phyloP scores from a whole-genome alignment of 2,329 filamentous ascomycete genomes.

The Exophiala phaeomuriformis region DNA sequence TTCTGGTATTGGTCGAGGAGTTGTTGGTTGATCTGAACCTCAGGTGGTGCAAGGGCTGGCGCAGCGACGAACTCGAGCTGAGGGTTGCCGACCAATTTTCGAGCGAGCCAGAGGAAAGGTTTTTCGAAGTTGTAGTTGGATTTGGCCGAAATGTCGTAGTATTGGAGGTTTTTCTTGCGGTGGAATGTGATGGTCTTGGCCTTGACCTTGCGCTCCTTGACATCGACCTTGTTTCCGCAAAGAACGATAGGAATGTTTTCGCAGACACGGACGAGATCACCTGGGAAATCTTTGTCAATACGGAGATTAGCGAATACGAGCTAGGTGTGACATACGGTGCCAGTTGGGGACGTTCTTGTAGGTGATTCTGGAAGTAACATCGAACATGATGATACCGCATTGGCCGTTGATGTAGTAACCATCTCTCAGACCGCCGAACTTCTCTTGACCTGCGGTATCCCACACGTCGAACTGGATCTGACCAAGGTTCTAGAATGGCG shows the following conservation, averaged over 20 bases:
- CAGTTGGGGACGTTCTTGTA: slow-evolving; percentile 99
- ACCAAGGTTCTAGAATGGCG: slow-evolving; percentile 65
- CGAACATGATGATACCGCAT: slow-evolving; percentile 99
- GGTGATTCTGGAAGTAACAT: slow-evolving; percentile 97
- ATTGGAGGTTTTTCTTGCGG: slow-evolving; percentile 99
- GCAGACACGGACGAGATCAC: slow-evolving; percentile 97
- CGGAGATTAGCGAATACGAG: background rate
- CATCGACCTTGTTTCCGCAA: slow-evolving; percentile 98
- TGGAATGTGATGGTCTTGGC: slow-evolving; percentile 99
- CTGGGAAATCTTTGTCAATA: slow-evolving; percentile 41
- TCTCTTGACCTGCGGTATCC: slow-evolving; percentile 98
- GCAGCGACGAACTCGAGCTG: slow-evolving; percentile 93
- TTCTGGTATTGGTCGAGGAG: slow-evolving; percentile 74
- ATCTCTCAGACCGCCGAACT: slow-evolving; percentile 98
- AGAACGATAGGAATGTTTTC: slow-evolving; percentile 99
- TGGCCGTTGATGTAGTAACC: slow-evolving; percentile 99
- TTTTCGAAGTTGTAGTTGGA: slow-evolving; percentile 99
- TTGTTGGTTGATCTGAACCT: slow-evolving; percentile 77
- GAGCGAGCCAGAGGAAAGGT: slow-evolving; percentile 98
- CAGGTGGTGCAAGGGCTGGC: slow-evolving; percentile 86
- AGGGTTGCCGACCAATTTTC: slow-evolving; percentile 96
- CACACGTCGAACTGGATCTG: slow-evolving; percentile 98
- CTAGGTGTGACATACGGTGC: slow-evolving; percentile 68
- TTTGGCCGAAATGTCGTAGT: slow-evolving; percentile 99
- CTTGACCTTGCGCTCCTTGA: slow-evolving; percentile 99